Evolutionary conservation across 1,284 basidiomycete genomes (phyloP), one percentile per base, ranked within the genome.

Genomic region (Abortiporus biennis): DNA sequence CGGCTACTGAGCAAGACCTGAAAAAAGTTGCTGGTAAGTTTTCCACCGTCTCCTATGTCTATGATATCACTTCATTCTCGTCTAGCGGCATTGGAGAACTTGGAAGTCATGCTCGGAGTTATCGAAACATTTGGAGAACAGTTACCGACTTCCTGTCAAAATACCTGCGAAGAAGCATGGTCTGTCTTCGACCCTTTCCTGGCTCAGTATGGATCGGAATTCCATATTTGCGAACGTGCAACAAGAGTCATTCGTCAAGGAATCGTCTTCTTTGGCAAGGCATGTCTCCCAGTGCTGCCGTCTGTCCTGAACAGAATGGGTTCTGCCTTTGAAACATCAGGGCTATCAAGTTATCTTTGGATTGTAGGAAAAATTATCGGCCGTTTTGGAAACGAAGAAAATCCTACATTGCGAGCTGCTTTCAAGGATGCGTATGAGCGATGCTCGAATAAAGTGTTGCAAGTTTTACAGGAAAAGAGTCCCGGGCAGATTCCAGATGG

Each of bases 341-440:
- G 89, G 0, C 84, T 84, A 55, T 79, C 94, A 1, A 86, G 89
- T 51, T 98, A 92, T 63, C 64, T 98, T 11, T 99, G 96, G 96
- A 92, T 99, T 49, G 80, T 83, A 13, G 87, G 92, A 37, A 96
- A 96, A 62, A 66, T 87, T 17, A 73, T 92, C 11, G 69, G 72
- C 25, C 73, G 76, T 49, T 94, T 89, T 58, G 87, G 85, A 25
- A 69, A 80, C 43, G 74, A 81, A 51, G 71, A 76, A 38, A 68
- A 78, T 52, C 53, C 65, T 6, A 52, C 58, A 27, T 58, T 89
- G 19, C 76, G 74, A 23, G 66, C 61, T 9, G 67, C 81, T 4
- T 76, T 89, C 50, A 68, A 71, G 45, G 71, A 74, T 22, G 64
- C 84, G n/a, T 91, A 85, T 54, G 89, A 93, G 56, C 68, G 76